A percentile compares a stretch with the other conserved stretches of the same genome.
Evolutionary conservation across 352 stramenopile genomes (phyloP).

Genomic region (Phytophthora podocarpi): DNA sequence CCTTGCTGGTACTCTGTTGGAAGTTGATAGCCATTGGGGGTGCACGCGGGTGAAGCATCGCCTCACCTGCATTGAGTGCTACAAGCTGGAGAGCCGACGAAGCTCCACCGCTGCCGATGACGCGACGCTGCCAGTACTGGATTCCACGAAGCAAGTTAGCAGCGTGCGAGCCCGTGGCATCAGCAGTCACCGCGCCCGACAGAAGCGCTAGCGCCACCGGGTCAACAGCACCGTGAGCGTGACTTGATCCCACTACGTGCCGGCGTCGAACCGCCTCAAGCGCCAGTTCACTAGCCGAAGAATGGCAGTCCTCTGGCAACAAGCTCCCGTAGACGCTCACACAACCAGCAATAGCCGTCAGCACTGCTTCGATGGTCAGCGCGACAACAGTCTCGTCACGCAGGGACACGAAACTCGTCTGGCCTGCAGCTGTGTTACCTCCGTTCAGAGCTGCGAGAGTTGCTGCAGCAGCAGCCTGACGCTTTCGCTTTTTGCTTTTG

Average conservation of each 20-base stretch:
- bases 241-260: conserved; percentile 23
- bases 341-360: conserved; percentile 59
- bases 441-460: conserved; percentile 40
- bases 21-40: conserved; percentile 72
- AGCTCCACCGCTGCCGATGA: conserved; percentile 21
- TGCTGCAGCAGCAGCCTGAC: conserved; percentile 61
- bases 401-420: conserved; percentile 59
- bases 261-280: conserved; percentile 45
- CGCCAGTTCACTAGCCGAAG: conserved; percentile 48
- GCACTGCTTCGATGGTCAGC: conserved; percentile 51
- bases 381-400: conserved; percentile 48
- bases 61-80: conserved; percentile 67
- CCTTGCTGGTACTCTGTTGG: conserved; percentile 27
- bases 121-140: conserved; percentile 56
- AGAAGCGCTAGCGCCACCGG: conserved; percentile 61
- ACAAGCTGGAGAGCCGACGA: conserved; percentile 50
- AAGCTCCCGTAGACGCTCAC: conserved; percentile 68
- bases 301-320: conserved; percentile 49
- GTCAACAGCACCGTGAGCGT: conserved; percentile 31
- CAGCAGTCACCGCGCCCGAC: conserved; percentile 54
- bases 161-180: conserved; percentile 57
- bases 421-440: conserved; percentile 9
- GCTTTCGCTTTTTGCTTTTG: conserved; percentile 89
- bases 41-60: conserved; percentile 71
- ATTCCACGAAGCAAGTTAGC: conserved; percentile 60